phyloP scores from a whole-genome alignment of 129 eudicot genomes.

The Flaveria bidentis region DNA sequence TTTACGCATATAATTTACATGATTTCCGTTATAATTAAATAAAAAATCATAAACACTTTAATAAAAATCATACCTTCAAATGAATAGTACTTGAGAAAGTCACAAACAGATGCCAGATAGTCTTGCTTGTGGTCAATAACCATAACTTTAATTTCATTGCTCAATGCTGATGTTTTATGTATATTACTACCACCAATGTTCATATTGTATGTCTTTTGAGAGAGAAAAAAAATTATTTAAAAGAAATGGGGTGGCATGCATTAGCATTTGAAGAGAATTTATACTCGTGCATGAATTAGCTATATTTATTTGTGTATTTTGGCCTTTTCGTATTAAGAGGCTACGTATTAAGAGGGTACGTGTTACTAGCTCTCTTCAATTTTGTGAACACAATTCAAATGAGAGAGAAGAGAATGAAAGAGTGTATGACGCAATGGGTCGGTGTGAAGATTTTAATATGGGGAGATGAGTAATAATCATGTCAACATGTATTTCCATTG shows the following conservation, averaged over 20 bases:
- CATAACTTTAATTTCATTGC: background rate
- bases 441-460: background rate
- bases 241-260: background rate
- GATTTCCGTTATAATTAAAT: background rate
- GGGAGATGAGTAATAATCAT: background rate
- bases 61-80: conserved; percentile 3
- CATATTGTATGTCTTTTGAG: background rate
- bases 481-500: background rate
- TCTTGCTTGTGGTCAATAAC: background rate
- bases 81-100: background rate
- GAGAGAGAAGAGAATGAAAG: background rate
- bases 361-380: background rate
- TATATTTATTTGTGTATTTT: background rate
- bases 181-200: background rate
- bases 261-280: background rate
- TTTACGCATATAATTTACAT: background rate
- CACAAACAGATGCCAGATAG: background rate
- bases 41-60: background rate
- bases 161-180: background rate
- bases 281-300: background rate
- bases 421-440: background rate
- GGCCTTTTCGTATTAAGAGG: background rate
- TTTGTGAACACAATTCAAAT: background rate
- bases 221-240: background rate
- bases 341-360: too few species aligned